Evolutionary conservation across 129 eudicot species (phyloP).

Genomic region (Apium graveolens): DNA sequence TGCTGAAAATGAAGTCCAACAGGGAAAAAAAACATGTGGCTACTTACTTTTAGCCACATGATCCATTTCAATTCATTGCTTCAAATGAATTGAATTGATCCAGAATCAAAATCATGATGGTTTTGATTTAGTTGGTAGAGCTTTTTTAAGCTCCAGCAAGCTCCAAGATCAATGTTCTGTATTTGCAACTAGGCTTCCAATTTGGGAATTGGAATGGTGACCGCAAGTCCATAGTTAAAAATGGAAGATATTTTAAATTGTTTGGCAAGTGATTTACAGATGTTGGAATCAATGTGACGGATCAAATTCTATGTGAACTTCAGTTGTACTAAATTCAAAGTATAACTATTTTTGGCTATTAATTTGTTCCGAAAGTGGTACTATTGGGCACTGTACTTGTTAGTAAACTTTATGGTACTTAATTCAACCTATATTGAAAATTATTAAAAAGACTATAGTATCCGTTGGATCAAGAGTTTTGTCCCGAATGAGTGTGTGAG

Average conservation of each 20-base stretch:
- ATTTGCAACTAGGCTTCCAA: neutral
- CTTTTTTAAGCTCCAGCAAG: neutral
- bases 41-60: neutral
- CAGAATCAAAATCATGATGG: neutral
- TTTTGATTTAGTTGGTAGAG: neutral
- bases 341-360: too few species aligned
- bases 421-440: too few species aligned
- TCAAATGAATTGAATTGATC: neutral
- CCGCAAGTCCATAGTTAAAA: neutral
- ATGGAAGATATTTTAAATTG: neutral
- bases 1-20: neutral
- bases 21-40: conserved; percentile 1
- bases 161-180: neutral
- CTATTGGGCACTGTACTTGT: too few species aligned
- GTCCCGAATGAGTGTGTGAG: too few species aligned
- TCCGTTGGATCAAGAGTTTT: too few species aligned
- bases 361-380: too few species aligned
- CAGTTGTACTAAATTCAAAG: neutral
- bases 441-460: too few species aligned
- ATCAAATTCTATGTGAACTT: neutral
- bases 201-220: neutral
- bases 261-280: neutral
- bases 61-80: neutral
- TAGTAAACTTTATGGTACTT: too few species aligned
- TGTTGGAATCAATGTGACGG: neutral